phyloP scores from a whole-genome alignment of 1,284 basidiomycete genomes.

The Trichosporon asahii region DNA sequence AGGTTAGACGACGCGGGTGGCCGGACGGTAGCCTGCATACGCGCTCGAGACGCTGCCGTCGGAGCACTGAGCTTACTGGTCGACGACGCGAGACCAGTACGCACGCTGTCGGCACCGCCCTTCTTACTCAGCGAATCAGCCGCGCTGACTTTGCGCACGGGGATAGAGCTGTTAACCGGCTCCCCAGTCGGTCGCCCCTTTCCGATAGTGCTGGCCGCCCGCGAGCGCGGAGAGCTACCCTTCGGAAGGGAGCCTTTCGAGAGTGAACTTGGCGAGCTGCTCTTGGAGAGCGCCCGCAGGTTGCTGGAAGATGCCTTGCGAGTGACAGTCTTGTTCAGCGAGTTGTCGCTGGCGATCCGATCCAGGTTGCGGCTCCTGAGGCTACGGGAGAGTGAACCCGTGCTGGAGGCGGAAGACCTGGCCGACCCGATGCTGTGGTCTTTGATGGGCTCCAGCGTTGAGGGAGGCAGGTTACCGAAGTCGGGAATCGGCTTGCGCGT shows the following conservation, averaged over 20 bases:
- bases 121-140: background rate
- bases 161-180: background rate
- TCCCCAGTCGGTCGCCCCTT: background rate
- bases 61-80: conserved; percentile 23
- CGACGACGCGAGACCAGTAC: background rate
- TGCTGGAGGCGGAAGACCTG: background rate
- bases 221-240: conserved; percentile 6
- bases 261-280: conserved; percentile 6
- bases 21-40: conserved; percentile 48
- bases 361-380: conserved; percentile 2
- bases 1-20: conserved; percentile 21
- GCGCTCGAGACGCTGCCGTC: conserved; percentile 41
- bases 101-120: background rate
- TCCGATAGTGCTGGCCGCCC: background rate
- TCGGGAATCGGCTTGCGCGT: conserved; percentile 11
- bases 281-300: conserved; percentile 1
- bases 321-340: background rate
- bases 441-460: conserved; percentile 19
- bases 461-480: conserved; percentile 13
- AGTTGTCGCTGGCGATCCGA: conserved; percentile 9
- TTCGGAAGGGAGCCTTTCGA: background rate
- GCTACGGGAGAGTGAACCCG: conserved; percentile 10
- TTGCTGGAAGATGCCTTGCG: background rate
- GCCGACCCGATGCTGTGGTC: conserved; percentile 11
- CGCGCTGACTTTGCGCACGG: background rate